These are phyloP conservation scores for Geranium incanum DNA, from an alignment of 441 rosid species.

Conservation along the genomic window DNA sequence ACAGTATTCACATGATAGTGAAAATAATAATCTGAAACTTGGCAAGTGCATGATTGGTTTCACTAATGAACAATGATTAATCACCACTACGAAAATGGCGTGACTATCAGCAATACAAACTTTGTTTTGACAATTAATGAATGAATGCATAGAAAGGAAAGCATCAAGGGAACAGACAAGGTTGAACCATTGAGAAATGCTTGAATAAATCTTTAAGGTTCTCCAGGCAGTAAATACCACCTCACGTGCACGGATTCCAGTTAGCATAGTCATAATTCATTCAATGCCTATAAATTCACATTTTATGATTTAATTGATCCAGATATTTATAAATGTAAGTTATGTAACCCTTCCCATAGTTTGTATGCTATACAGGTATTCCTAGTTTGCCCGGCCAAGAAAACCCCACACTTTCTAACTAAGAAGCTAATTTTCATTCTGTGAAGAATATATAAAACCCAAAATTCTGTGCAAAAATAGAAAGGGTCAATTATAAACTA, in stretches of 20 bases:
- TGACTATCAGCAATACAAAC: not conserved
- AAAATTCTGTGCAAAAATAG: not conserved
- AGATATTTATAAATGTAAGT: not conserved
- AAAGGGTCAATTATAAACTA: not conserved
- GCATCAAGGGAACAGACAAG: not conserved
- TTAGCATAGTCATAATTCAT: conserved; percentile 1
- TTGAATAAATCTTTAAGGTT: not conserved
- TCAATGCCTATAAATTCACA: not conserved
- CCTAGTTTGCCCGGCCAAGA: not conserved
- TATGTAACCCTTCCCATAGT: not conserved
- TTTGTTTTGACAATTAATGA: not conserved
- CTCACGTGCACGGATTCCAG: not conserved
- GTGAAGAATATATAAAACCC: not conserved
- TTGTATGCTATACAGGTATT: not conserved
- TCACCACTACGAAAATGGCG: not conserved
- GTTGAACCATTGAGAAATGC: not conserved
- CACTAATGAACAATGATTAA: not conserved
- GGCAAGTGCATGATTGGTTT: not conserved
- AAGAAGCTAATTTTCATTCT: not conserved
- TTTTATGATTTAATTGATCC: not conserved
- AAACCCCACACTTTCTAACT: not conserved
- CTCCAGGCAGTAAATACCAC: conserved; percentile 1
- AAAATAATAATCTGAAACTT: conserved; percentile 3
- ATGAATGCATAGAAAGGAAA: not conserved
- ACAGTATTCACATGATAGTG: conserved; percentile 4